phyloP scores from a whole-genome alignment of 2,329 filamentous ascomycete genomes.

The Penicillium sumatraense region DNA sequence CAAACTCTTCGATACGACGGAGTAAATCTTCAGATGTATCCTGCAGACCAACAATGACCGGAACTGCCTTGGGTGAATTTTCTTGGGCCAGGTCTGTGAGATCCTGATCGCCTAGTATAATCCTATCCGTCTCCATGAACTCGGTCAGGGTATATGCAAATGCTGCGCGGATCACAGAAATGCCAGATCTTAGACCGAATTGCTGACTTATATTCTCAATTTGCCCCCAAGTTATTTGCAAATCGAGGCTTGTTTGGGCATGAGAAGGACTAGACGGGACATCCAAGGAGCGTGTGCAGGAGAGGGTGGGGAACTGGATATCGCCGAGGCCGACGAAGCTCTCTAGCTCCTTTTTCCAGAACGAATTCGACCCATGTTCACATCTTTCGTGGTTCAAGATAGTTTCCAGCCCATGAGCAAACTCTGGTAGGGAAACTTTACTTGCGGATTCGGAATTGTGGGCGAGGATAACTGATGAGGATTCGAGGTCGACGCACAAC shows the following conservation, averaged over 20 bases:
- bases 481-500: conserved; percentile 3
- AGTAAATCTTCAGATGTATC: neutral
- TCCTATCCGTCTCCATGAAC: conserved; percentile 12
- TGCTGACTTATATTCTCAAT: neutral
- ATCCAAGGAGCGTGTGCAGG: conserved; percentile 1
- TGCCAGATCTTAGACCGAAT: neutral
- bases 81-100: neutral
- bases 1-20: neutral
- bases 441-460: neutral
- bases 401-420: neutral
- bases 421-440: neutral
- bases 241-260: neutral
- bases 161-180: conserved; percentile 7
- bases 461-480: neutral
- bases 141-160: conserved; percentile 16
- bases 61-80: neutral
- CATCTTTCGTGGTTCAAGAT: neutral
- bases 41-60: neutral
- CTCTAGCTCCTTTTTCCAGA: neutral
- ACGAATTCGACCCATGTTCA: neutral
- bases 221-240: neutral
- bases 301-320: conserved; percentile 1
- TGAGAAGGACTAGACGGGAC: neutral
- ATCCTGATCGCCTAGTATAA: conserved; percentile 2
- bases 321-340: neutral